A percentile compares a stretch with the other conserved stretches of the same genome.
Evolutionary conservation across 495 filamentous ascomycete genomes (phyloP).

Genomic region (Penicillium turbatum): DNA sequence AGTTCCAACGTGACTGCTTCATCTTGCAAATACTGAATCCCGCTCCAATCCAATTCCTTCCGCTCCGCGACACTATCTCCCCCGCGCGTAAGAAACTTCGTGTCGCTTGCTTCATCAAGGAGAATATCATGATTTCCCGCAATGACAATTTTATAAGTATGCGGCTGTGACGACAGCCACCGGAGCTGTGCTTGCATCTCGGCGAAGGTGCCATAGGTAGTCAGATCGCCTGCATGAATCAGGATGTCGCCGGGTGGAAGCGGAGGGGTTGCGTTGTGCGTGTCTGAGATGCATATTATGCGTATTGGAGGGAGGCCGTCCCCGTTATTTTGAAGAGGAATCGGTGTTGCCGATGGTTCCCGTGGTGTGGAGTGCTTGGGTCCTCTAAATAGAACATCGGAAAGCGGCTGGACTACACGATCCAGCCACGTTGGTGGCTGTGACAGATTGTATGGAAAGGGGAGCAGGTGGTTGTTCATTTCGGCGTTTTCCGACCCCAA

Average conservation of each 20-base stretch:
- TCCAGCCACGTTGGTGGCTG: no score
- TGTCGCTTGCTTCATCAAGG: slow-evolving; percentile 31
- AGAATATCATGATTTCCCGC: slow-evolving; percentile 47
- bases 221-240: slow-evolving; percentile 38
- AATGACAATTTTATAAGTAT: slow-evolving; percentile 62
- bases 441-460: no score
- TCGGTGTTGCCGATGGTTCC: not conserved
- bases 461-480: no score
- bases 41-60: slow-evolving; percentile 33
- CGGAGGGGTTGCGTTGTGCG: slow-evolving; percentile 14
- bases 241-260: slow-evolving; percentile 24
- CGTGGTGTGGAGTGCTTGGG: not conserved
- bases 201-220: slow-evolving; percentile 49
- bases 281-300: slow-evolving; percentile 23
- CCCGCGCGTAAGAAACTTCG: slow-evolving; percentile 1
- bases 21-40: slow-evolving; percentile 47
- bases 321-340: not conserved
- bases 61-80: slow-evolving; percentile 16
- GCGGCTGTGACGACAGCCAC: slow-evolving; percentile 59
- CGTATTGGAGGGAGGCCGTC: not conserved
- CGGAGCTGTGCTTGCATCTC: slow-evolving; percentile 59
- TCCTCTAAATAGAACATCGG: not conserved
- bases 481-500: no score
- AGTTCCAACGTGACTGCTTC: slow-evolving; percentile 41
- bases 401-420: not conserved